Base-by-base conservation (phyloP, 257 asterid species). In the Orobanche coerulescens region DNA sequence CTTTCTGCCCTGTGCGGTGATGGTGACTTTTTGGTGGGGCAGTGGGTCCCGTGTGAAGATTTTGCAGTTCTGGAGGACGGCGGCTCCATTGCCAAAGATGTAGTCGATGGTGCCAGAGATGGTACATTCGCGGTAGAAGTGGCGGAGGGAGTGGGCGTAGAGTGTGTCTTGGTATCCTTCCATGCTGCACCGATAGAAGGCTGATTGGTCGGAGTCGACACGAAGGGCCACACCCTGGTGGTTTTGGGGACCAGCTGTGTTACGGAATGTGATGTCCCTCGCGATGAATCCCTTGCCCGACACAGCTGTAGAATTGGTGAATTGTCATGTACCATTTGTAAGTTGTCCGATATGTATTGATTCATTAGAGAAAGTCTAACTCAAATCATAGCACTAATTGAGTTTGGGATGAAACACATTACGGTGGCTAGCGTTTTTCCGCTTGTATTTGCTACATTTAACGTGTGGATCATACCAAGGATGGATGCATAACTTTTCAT, bases 121-220 rank as follows among this genome's bases (percentile, higher is more conserved):
- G 81, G 42, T 60, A 86, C 98, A 92, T 39, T 92, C 96, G 4
- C 96, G 89, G 78, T 82, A 92, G 86, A 92, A 92, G 19, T 92
- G 98, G 43, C 98, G 96, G 71, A 88, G 88, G 39, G 98, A 92
- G 76, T 92, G 98, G 30, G 92, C 82, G 71, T 92, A 92, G 30
- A 92, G 94, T 0, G 98, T 92, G 86, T 92, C 98, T 40, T 92
- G 98, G 70, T 88, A 76, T 0, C 96, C 96, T 31, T 92, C 98
- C 76, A 92, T 84, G 78, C 98, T 92, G 86, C 98, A 92, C 20
- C 98, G 84, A 86, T 64, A 92, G 76, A 92, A 88, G 61, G 96
- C 98, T 0, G 98, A 92, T 7, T 82, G 90, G 73, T 92, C 98
- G 1, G 98, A 88, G 72, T 92, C 96, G 15, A 92, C 98, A 0